Conservation (phyloP, 129 eudicot genomes). For the Logfia minima region DNA sequence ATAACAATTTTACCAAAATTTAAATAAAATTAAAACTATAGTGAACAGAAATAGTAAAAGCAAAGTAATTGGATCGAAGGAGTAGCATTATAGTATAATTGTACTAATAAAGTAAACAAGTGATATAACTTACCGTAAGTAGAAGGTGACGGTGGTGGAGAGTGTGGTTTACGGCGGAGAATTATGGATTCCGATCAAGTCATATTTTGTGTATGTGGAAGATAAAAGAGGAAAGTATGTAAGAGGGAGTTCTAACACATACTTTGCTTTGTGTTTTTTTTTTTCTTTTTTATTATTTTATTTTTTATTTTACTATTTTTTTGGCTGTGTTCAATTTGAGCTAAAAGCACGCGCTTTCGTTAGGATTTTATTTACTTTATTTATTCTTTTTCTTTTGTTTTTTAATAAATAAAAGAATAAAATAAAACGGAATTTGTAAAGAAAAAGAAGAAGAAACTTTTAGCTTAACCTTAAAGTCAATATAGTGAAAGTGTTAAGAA, state of each 20-base stretch:
- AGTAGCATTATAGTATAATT: slow-evolving; percentile 19
- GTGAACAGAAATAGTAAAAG: neutral
- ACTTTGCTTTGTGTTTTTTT: neutral
- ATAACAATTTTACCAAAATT: neutral
- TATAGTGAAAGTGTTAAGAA: too few species aligned
- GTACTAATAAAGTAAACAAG: neutral
- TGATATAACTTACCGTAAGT: slow-evolving; percentile 22
- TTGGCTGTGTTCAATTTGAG: neutral
- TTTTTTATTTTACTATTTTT: too few species aligned
- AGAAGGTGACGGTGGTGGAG: neutral
- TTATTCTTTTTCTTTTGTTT: too few species aligned
- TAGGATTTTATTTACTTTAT: too few species aligned
- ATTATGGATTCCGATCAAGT: slow-evolving; percentile 2
- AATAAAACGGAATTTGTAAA: too few species aligned
- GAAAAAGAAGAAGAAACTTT: too few species aligned
- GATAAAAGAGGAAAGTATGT: neutral
- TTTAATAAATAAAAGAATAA: too few species aligned
- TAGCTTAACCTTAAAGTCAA: too few species aligned
- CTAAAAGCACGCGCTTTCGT: too few species aligned
- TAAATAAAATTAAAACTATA: neutral
- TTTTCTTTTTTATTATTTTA: too few species aligned
- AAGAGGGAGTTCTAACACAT: neutral
- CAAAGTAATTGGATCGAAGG: slow-evolving; percentile 24
- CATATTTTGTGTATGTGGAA: neutral
- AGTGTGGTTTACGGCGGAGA: neutral